A percentile compares a stretch with the other conserved stretches of the same genome.
These are phyloP conservation scores for Oryza glumipatula DNA, from an alignment of 176 grass and related monocot species.

Conservation along the genomic window DNA sequence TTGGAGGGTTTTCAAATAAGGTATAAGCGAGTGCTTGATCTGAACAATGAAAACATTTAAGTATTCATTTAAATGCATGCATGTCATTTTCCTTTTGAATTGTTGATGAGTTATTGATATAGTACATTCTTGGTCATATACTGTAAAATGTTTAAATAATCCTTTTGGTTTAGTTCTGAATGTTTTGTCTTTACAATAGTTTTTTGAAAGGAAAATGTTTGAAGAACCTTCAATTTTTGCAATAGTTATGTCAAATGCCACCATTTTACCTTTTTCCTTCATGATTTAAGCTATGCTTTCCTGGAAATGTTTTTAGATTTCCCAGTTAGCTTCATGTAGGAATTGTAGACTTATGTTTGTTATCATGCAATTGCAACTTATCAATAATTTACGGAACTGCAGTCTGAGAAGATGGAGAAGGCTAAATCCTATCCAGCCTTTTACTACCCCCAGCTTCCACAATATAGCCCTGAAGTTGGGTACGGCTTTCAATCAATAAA, in stretches of 20 bases:
- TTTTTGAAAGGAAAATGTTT: constrained; percentile 21
- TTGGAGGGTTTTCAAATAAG: constrained; percentile 46
- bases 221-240: not conserved
- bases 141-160: not conserved
- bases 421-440: constrained; percentile 33
- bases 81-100: constrained; percentile 14
- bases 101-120: constrained; percentile 23
- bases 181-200: not conserved
- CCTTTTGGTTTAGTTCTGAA: not conserved
- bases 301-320: not conserved
- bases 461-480: constrained; percentile 52
- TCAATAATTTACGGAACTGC: constrained; percentile 24
- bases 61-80: constrained; percentile 29
- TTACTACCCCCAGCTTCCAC: constrained; percentile 37
- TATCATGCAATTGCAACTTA: constrained; percentile 32
- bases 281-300: not conserved
- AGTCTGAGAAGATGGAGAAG: constrained; percentile 60
- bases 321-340: not conserved
- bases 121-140: not conserved
- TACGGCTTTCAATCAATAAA: constrained; percentile 55
- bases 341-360: not conserved
- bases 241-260: constrained; percentile 3
- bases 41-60: not conserved
- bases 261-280: not conserved
- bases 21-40: constrained; percentile 32